phyloP scores from a whole-genome alignment of 352 stramenopile genomes.

The Elongisporangium prolatum region DNA sequence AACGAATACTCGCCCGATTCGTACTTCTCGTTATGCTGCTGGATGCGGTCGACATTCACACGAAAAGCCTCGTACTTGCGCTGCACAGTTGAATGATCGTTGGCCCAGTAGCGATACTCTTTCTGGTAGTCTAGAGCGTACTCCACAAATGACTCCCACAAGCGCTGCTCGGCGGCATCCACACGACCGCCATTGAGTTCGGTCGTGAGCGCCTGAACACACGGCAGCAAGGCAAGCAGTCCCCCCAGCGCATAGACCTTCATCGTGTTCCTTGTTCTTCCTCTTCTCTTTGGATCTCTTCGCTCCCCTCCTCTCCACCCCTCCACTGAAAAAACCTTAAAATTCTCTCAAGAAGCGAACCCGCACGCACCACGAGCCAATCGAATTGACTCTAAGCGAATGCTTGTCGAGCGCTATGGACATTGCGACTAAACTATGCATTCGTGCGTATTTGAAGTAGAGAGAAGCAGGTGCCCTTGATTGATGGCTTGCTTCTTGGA shows the following conservation, averaged over 20 bases:
- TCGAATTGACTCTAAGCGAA: not conserved
- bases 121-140: conserved; percentile 5
- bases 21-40: conserved; percentile 6
- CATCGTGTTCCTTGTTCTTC: not conserved
- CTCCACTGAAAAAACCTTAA: not conserved
- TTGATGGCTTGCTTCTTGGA: not conserved
- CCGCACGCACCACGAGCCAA: not conserved
- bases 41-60: conserved; percentile 6
- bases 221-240: not conserved
- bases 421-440: too few species aligned
- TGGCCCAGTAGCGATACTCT: not conserved
- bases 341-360: not conserved
- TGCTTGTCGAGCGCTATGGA: not conserved
- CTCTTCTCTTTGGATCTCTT: not conserved
- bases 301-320: not conserved
- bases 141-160: conserved; percentile 5
- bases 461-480: not conserved
- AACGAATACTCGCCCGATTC: conserved; percentile 4
- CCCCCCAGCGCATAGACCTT: not conserved
- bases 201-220: not conserved
- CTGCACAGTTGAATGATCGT: conserved; percentile 3
- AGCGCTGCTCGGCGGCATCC: not conserved
- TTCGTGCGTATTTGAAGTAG: not conserved
- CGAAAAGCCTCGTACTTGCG: conserved; percentile 5
- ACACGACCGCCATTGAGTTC: not conserved